phyloP scores from a whole-genome alignment of 2,329 filamentous ascomycete genomes.

The Camptophora hylomeconis region DNA sequence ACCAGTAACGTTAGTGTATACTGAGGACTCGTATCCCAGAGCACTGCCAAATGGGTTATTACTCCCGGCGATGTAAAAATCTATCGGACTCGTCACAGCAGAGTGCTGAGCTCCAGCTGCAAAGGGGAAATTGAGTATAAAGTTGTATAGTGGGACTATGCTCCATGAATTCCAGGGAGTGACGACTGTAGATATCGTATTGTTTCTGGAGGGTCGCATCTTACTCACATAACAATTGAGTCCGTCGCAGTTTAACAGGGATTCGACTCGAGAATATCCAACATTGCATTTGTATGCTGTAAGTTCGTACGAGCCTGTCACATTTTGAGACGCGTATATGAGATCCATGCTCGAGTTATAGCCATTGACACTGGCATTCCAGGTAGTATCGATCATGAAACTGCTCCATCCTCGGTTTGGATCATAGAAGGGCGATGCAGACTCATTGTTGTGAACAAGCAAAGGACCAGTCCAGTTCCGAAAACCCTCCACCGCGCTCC shows the following conservation, averaged over 20 bases:
- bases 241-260: slow-evolving; percentile 2
- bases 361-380: neutral
- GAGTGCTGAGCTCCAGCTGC: no score
- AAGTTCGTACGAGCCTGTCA: neutral
- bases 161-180: no score
- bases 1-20: slow-evolving; percentile 11
- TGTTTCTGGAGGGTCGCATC: slow-evolving; percentile 3
- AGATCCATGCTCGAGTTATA: slow-evolving; percentile 1
- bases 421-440: slow-evolving; percentile 1
- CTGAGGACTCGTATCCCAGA: neutral
- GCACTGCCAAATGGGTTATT: slow-evolving; percentile 4
- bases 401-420: neutral
- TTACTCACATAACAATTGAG: slow-evolving; percentile 2
- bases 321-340: slow-evolving; percentile 4
- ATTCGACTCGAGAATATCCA: slow-evolving; percentile 2
- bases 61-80: slow-evolving; percentile 4
- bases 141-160: no score
- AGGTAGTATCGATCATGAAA: slow-evolving; percentile 5
- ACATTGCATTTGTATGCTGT: slow-evolving; percentile 6
- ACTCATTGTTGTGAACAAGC: neutral
- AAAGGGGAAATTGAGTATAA: no score
- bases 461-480: slow-evolving; percentile 2
- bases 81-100: slow-evolving; percentile 1
- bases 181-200: no score
- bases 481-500: slow-evolving; percentile 2